These are phyloP conservation scores for Penicillium maclennaniae DNA, from an alignment of 495 filamentous ascomycete species.

Conservation along the genomic window DNA sequence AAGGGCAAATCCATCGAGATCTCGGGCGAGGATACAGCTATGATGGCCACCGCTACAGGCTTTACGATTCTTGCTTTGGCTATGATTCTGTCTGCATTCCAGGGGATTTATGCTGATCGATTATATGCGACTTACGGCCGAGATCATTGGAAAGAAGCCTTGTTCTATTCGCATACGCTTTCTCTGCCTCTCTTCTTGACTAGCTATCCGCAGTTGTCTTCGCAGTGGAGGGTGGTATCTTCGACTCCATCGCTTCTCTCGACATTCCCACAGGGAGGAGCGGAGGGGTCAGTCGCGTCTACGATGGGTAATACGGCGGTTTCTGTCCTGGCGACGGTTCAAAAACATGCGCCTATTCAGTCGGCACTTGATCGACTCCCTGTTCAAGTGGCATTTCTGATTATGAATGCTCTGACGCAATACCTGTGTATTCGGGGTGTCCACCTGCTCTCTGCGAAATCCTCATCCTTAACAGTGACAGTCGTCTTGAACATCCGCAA, in stretches of 20 bases:
- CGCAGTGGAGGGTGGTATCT: slow-evolving; percentile 48
- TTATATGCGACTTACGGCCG: slow-evolving; percentile 79
- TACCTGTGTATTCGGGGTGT: slow-evolving; percentile 93
- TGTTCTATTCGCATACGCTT: slow-evolving; percentile 87
- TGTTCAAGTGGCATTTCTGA: slow-evolving; percentile 65
- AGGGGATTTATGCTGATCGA: slow-evolving; percentile 90
- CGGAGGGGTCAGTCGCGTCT: slow-evolving; percentile 1
- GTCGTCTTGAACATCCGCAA: slow-evolving; percentile 95
- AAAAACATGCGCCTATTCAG: slow-evolving; percentile 8
- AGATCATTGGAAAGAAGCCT: slow-evolving; percentile 87
- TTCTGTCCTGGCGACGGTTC: slow-evolving; percentile 9
- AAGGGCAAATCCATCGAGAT: slow-evolving; percentile 56
- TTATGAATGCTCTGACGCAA: slow-evolving; percentile 84
- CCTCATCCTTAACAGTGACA: slow-evolving; percentile 89
- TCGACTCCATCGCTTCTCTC: slow-evolving; percentile 41
- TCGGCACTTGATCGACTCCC: slow-evolving; percentile 50
- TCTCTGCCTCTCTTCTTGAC: slow-evolving; percentile 65
- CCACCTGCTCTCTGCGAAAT: slow-evolving; percentile 78
- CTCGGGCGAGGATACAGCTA: slow-evolving; percentile 10
- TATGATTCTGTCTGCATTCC: slow-evolving; percentile 85
- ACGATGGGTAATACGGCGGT: slow-evolving; percentile 1
- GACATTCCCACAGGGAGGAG: background rate
- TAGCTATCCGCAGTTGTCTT: slow-evolving; percentile 40
- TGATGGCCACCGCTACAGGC: slow-evolving; percentile 60
- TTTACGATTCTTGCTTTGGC: slow-evolving; percentile 82